Percentiles rank a stretch among this genome's conserved stretches.
phyloP scores from a whole-genome alignment of 345 rosid species.

The Noccaea caerulescens region DNA sequence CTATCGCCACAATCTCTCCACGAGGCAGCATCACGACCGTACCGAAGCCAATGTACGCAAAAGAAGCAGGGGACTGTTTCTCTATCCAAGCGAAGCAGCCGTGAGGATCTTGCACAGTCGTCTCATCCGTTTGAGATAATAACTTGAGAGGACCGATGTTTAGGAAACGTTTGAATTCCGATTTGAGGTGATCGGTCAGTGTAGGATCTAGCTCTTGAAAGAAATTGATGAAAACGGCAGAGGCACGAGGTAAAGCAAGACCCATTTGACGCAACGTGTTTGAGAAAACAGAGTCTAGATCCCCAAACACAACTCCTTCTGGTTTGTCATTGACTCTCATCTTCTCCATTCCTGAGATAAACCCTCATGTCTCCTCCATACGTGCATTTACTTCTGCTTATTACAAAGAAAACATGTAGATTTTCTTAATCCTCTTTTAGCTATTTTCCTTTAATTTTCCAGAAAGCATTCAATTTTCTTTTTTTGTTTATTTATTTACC shows the following conservation, averaged over 20 bases:
- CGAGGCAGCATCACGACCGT: constrained; percentile 45
- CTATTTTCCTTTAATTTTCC: no score
- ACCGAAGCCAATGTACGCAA: constrained; percentile 67
- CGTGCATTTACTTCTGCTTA: constrained; percentile 1
- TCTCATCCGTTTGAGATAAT: constrained; percentile 4
- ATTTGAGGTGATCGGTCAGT: constrained; percentile 45
- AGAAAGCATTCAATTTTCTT: no score
- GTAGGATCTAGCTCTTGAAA: constrained; percentile 55
- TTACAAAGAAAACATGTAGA: no score
- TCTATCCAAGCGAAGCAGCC: constrained; percentile 66
- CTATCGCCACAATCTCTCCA: constrained; percentile 54
- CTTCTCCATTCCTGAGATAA: constrained; percentile 57
- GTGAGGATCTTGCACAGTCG: constrained; percentile 44
- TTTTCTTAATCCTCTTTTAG: no score
- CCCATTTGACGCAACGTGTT: constrained; percentile 45
- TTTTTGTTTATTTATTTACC: constrained; percentile 6
- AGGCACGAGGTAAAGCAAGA: constrained; percentile 50
- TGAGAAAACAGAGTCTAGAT: constrained; percentile 43
- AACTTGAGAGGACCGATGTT: constrained; percentile 46
- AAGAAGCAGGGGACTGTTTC: constrained; percentile 44
- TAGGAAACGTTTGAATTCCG: constrained; percentile 43
- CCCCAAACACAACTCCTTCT: constrained; percentile 49
- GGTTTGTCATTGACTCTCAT: constrained; percentile 54
- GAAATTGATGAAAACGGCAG: constrained; percentile 50
- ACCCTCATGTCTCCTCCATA: constrained; percentile 41